Evolutionary conservation across 805 yeast genomes (phyloP), one percentile per base, ranked within the genome.

Genomic region (Saturnispora kantuleensis): DNA sequence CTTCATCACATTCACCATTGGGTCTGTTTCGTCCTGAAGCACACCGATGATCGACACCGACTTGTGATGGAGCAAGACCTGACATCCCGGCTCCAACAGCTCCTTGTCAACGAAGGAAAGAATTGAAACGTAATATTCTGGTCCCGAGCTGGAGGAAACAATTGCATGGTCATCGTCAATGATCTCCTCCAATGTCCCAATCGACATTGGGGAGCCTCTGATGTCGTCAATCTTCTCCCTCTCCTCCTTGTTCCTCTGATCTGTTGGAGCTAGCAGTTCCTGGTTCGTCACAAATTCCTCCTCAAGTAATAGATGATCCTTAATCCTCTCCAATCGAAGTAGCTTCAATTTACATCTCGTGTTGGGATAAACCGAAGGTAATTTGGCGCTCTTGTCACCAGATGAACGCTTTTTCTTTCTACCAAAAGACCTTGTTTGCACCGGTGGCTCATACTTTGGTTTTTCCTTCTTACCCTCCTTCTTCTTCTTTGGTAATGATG

Each of bases 141-240:
- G 95, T 17, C 97, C 97, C 10, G 96, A 87, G 6, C 94, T 80
- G 44, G 94, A 81, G 39, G 96, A 87, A 38, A 93, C 97, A 69
- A 93, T 93, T 15, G 98, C 98, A 65, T 93, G 98, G 62, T 93
- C 98, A 64, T 93, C 98, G 60, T 93, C 98, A 54, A 93, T 86
- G 50, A 93, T 86, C 68, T 93, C 98, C 62, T 93, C 98, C 57
- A 93, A 72, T 3, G 96, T 88, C 41, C 98, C 98, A 50, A 93
- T 84, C 35, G 95, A 82, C 84, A 93, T 82, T 46, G 98, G 98
- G 37, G 86, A 79, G 6, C 98, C 98, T 64, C 98, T 80, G 58
- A 93, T 76, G 55, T 89, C 97, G 60, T 93, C 97, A 47, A 93
- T 82, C 63, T 89, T 88, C 54, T 87, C 89, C 55, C 96, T 75